Base-by-base conservation (phyloP, 176 grass and related monocot species). In the Ananas comosus region DNA sequence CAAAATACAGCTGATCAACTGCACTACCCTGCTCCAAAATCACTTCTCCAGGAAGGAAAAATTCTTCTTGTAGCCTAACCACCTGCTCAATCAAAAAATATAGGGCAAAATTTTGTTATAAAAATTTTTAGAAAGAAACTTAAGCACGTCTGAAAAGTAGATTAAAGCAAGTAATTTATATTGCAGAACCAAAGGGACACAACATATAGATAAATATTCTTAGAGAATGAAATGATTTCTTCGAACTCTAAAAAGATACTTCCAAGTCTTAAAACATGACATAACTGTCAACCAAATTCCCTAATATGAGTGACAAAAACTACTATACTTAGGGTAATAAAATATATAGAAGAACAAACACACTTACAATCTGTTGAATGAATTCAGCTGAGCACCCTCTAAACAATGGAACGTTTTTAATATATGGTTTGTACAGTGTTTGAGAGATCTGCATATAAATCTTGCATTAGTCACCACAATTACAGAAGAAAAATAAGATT, bases 341-440 rank as follows among this genome's bases (percentile, higher is more conserved):
- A 18, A 9, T 61, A 61, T 22, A 61, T 61, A 61, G 1, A 21
- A 18, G 77, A 77, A 2, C 9, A 74, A 73, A 1, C 33, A 4
- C 22, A 57, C 87, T 84, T 88, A 99, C 95, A 70, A 99, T 99
- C 78, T 99, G 95, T 66, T 99, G 87, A 82, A 88, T 91, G 82
- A 99, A 99, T 80, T 99, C 95, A 50, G 82, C 51, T 78, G 95
- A 99, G 13, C 95, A 99, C 51, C 84, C 95, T 73, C 84, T 88
- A 65, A 99, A 94, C 10, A 99, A 67, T 13, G 82, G 84, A 22
- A 90, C 78, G 51, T 86, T 84, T 86, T 99, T 82, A 8, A 99
- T 71, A 56, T 86, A 86, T 27, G 76, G 77, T 72, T 86, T 94
- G 51, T 99, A 99, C 11, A 99, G 53, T 51, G 84, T 91, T 86